Evolutionary conservation across 805 yeast genomes (phyloP).

Genomic region (Pichia cabralensis): DNA sequence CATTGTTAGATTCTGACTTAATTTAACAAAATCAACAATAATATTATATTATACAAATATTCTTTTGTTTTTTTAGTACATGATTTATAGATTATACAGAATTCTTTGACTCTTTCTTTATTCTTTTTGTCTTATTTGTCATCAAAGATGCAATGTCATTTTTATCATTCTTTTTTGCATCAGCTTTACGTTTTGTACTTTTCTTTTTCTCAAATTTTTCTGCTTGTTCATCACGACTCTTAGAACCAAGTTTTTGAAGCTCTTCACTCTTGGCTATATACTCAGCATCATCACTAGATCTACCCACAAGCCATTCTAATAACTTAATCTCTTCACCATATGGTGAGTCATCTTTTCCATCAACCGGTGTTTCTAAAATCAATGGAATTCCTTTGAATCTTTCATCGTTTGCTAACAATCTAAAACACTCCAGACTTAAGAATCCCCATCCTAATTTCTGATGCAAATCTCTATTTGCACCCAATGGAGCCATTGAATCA

Average conservation of each 20-base stretch:
- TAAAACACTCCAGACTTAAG: constrained; percentile 75
- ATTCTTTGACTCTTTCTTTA: constrained; percentile 7
- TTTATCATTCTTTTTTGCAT: constrained; percentile 11
- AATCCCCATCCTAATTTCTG: constrained; percentile 86
- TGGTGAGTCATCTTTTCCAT: constrained; percentile 43
- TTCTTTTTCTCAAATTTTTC: constrained; percentile 52
- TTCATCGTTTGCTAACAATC: constrained; percentile 61
- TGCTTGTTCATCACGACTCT: constrained; percentile 60
- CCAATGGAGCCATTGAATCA: constrained; percentile 91
- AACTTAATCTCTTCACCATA: constrained; percentile 79
- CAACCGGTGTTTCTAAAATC: constrained; percentile 77
- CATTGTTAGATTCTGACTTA: too few relatives aligned
- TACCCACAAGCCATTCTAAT: constrained; percentile 72
- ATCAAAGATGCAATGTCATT: constrained; percentile 19
- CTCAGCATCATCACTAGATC: constrained; percentile 42
- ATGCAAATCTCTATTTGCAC: constrained; percentile 84
- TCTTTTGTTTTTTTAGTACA: neutral
- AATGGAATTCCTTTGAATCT: constrained; percentile 63
- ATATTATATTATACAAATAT: neutral
- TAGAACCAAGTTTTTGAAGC: constrained; percentile 50
- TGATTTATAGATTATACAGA: neutral
- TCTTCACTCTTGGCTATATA: constrained; percentile 36
- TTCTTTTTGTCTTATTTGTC: constrained; percentile 12
- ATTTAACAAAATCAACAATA: too few relatives aligned
- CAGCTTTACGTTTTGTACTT: constrained; percentile 19